A percentile compares a stretch with the other conserved stretches of the same genome.
These are phyloP conservation scores for Eucalyptus urophylla DNA, from an alignment of 345 rosid genomes.

Conservation along the genomic window DNA sequence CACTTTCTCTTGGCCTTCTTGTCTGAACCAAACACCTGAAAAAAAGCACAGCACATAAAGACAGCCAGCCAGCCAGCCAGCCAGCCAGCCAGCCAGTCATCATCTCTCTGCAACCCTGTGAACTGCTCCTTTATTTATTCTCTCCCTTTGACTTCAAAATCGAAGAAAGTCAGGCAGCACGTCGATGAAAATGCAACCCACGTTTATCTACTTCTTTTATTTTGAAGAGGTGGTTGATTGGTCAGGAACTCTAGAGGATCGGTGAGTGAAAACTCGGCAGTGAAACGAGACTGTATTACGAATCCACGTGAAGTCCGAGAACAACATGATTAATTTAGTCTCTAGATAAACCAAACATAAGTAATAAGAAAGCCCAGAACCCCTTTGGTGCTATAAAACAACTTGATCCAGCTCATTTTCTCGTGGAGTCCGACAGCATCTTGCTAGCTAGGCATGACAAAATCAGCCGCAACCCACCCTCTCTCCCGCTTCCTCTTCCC, in stretches of 20 bases:
- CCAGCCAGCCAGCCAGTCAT: neutral
- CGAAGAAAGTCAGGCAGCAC: neutral
- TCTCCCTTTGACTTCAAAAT: neutral
- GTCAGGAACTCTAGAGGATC: neutral
- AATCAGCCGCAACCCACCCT: neutral
- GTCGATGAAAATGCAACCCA: neutral
- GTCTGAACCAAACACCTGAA: neutral
- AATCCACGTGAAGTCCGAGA: neutral
- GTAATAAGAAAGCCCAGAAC: neutral
- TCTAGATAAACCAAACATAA: accelerated
- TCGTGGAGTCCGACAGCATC: neutral
- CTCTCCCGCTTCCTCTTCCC: neutral
- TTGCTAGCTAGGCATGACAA: neutral
- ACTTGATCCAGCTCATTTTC: neutral
- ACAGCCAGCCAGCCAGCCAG: neutral
- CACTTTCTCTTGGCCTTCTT: accelerated
- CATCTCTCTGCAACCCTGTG: neutral
- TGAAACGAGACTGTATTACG: neutral
- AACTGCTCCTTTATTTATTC: neutral
- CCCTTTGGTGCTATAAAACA: neutral
- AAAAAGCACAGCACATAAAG: neutral
- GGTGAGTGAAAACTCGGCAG: neutral
- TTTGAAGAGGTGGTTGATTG: neutral
- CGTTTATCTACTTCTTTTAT: neutral
- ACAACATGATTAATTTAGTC: neutral